Evolutionary conservation across 495 filamentous ascomycete species (phyloP), one percentile per base, ranked within the genome.

Genomic region (Elasticomyces elasticus): DNA sequence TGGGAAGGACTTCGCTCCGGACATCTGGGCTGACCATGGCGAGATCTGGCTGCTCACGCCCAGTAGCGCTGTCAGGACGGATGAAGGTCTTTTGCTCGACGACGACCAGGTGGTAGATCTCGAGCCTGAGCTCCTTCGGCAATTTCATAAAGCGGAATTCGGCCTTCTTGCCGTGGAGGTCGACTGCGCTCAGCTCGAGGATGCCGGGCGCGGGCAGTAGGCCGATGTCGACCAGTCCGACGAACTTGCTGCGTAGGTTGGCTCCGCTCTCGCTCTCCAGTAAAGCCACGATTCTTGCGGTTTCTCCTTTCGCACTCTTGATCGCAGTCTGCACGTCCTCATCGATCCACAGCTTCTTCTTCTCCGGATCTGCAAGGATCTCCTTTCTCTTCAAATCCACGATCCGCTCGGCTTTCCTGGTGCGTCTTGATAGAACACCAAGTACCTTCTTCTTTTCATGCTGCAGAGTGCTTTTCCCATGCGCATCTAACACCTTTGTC

Each of bases 11-110:
- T n/a, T 63, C 60, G 17, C 15, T 30, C 1, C 61, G 48, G 11
- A 60, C 22, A 22, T 54, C 41, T 19, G 31, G 43, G 26, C 43
- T 43, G 12, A 63, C 61, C 38, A 49, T 53, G 3, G 57, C 50
- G 24, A 63, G 30, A 22, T 59, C 61, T 15, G 58, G 54, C 44
- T 63, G 57, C 30, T 54, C 58, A 2, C 25, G 37, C 9, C 47
- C 56, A 2, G 33, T 55, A 2, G 10, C 13, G 13, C 17, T 33
- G 15, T 56, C 47, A 3, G 58, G 58, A 1, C 26, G 40, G 24
- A 60, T 28, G 48, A 60, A 60, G 51, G 25, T 1, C 1, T 26
- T 10, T 6, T 25, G 25, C 15, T 56, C 25, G n/a, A 60, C 58
- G 19, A 56, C 52, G 9, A 37, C 52, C 11, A 38, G 17, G 10